Evolutionary conservation across 495 filamentous ascomycete genomes (phyloP), one percentile per base, ranked within the genome.

Genomic region (Penicillium mononematosum): DNA sequence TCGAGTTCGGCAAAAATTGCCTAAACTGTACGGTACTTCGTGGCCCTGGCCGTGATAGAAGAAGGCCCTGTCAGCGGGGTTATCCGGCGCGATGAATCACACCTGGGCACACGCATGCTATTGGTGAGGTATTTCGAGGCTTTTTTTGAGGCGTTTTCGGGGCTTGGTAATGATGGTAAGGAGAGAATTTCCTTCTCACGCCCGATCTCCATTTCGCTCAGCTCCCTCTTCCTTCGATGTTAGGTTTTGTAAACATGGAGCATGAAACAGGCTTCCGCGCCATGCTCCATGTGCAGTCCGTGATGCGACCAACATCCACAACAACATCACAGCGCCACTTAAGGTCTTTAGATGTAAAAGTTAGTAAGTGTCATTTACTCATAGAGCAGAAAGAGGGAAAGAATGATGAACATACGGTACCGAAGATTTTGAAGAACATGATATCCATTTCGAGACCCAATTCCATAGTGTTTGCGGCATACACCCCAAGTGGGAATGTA

Each of bases 401-500:
- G 3, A 7, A n/a, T 34, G 31, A 17, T 14, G 9, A 2, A 67
- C 71, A 29, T 63, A 76, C 77, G 47, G 72, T 78, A 24, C 77
- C 75, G 34, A 81, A 66, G 3, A 83, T 70, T 41, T 74, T 74
- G 59, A 84, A 83, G 58, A 85, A 82, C 44, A 59, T 64, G 7
- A 75, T 70, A 11, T 71, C 64, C 46, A 83, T 45, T 56, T 83
- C 76, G 31, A 69, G 55, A 2, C 71, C 80, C 8, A 84, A 58
- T 20, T 68, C 59, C 17, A 73, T 72, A 5, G 82, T 81, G 19
- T 71, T 77, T 19, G 76, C 67, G 0, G 81, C 75, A 60, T 79
- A 82, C 7, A 82, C 78, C n/a, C 79, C 81, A 19, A 84, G 61
- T 0, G 83, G 82, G 50, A 85, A 86, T 0, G 76, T 81, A 48